Base-by-base conservation (phyloP, 2,329 filamentous ascomycete species). In the Colletotrichum sp. region DNA sequence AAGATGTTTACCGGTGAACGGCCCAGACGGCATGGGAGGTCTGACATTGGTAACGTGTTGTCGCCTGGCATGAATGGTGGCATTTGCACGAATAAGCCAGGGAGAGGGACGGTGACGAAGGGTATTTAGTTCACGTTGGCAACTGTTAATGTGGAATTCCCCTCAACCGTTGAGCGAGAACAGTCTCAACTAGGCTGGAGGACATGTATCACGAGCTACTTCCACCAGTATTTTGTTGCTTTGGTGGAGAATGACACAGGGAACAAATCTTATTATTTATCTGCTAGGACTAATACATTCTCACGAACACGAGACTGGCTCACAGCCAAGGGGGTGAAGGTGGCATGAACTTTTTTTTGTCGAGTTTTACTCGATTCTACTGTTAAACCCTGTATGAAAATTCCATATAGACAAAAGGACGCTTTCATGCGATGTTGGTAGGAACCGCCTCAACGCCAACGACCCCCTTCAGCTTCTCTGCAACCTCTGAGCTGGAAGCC, bases 401-500 rank as follows among this genome's bases (percentile, higher is more conserved):
- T 16, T 39, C 12, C 63, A 26, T 16, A 26, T 52, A 4, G 21
- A 52, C 39, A 66, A 66, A 66, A 16, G 26, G 3, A 52, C 16
- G 6, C 12, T 26, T 64, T 71, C 15, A 71, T 71, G 39, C 68
- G 36, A 44, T 24, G 12, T 55, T 57, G 16, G 64, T 16, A 34
- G 21, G n/a, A 2, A 71, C 39, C 44, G 63, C 68, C 34, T 74
- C 70, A n/a, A 60, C 64, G 10, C 52, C 39, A 3, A 64, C 34
- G 7, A 69, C 59, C 6, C 34, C 57, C 15, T 68, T 68, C 5
- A 76, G 26, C 13, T 59, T 63, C 64, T 76, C 44, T 26, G 60
- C 10, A 4, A 24, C 34, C 16, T 65, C 68, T 16, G 66, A 34
- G 16, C 74, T 71, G 4, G 70, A 71, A 8, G 32, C 44, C 39